Evolutionary conservation across 2,329 filamentous ascomycete species (phyloP).

Genomic region (Myriosclerotinia curreyana): DNA sequence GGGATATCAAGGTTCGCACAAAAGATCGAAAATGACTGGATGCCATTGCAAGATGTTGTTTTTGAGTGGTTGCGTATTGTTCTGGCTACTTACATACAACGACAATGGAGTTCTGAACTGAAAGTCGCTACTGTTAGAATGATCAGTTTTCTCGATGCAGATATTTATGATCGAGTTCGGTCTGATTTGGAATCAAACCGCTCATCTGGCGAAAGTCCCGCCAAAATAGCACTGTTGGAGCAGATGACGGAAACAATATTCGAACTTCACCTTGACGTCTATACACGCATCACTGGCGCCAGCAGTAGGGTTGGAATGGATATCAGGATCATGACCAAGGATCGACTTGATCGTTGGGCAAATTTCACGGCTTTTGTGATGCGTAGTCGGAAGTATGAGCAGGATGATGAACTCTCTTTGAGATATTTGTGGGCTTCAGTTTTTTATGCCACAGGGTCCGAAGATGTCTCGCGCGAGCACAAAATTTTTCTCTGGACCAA

Average conservation of each 20-base stretch:
- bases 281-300: conserved; percentile 59
- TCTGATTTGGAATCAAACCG: conserved; percentile 42
- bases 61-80: conserved; percentile 57
- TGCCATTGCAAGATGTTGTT: conserved; percentile 55
- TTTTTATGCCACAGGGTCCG: conserved; percentile 56
- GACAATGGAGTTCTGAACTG: conserved; percentile 56
- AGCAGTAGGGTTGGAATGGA: conserved; percentile 53
- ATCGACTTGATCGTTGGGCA: conserved; percentile 60
- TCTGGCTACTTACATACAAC: conserved; percentile 50
- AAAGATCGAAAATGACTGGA: conserved; percentile 49
- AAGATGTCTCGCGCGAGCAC: conserved; percentile 55
- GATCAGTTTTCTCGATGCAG: conserved; percentile 47
- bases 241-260: conserved; percentile 60
- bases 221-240: conserved; percentile 42
- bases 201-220: conserved; percentile 22
- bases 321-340: conserved; percentile 52
- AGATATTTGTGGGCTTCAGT: conserved; percentile 66
- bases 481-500: conserved; percentile 61
- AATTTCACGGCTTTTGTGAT: conserved; percentile 55
- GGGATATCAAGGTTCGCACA: conserved; percentile 53
- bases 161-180: conserved; percentile 48
- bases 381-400: conserved; percentile 30
- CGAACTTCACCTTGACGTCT: conserved; percentile 66
- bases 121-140: conserved; percentile 57
- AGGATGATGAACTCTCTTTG: conserved; percentile 46